phyloP scores from a whole-genome alignment of 169 alveolate genomes.

The Babesia bigemina region DNA sequence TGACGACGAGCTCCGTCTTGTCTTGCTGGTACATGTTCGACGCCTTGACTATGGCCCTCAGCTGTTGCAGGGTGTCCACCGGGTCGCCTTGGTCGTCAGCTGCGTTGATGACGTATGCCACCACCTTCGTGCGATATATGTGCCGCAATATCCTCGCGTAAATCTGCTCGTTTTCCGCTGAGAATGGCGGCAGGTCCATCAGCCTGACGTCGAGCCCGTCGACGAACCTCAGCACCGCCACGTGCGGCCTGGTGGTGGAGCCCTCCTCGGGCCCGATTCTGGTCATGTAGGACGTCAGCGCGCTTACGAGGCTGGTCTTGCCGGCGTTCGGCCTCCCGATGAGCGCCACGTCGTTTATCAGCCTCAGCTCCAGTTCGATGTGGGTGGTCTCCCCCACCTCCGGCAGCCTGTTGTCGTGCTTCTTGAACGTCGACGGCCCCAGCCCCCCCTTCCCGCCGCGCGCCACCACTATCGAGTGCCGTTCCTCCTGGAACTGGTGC shows the following conservation, averaged over 20 bases:
- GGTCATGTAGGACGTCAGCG: constrained; percentile 74
- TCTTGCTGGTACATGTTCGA: constrained; percentile 41
- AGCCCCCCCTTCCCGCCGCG: constrained; percentile 82
- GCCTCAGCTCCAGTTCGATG: constrained; percentile 75
- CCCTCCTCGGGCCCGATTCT: constrained; percentile 76
- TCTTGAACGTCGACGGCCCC: constrained; percentile 79
- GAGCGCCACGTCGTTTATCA: constrained; percentile 79
- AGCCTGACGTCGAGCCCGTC: constrained; percentile 79
- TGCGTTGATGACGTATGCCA: constrained; percentile 75
- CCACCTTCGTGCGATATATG: constrained; percentile 71
- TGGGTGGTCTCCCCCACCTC: constrained; percentile 72
- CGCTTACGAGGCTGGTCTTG: constrained; percentile 74
- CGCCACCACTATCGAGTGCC: constrained; percentile 72
- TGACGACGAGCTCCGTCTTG: constrained; percentile 65
- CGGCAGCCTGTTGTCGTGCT: constrained; percentile 78
- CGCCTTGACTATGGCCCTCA: constrained; percentile 18
- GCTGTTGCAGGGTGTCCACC: constrained; percentile 21
- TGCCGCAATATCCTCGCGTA: constrained; percentile 69
- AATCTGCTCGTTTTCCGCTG: constrained; percentile 51
- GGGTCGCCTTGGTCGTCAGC: constrained; percentile 38
- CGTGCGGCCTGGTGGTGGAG: constrained; percentile 80
- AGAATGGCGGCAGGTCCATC: constrained; percentile 76
- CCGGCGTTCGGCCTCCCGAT: constrained; percentile 78
- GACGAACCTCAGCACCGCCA: constrained; percentile 72
- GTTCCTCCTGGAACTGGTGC: constrained; percentile 74